Conservation (phyloP, 352 stramenopile genomes). For the Phytophthora uliginosa region DNA sequence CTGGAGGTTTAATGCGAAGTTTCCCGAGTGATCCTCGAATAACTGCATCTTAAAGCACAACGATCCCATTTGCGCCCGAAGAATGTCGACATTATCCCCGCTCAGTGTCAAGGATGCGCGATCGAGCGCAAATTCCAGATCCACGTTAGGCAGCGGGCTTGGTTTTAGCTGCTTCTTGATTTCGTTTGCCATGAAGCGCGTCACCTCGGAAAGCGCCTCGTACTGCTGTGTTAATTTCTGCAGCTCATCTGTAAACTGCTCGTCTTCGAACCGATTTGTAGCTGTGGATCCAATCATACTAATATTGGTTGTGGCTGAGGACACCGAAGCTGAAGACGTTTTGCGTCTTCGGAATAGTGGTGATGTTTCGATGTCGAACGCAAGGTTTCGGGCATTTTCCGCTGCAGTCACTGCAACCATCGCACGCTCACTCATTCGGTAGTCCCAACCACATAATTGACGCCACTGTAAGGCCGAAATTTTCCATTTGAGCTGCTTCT, state of each 20-base stretch:
- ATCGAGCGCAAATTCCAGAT: conserved; percentile 70
- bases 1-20: conserved; percentile 65
- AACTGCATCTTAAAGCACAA: conserved; percentile 76
- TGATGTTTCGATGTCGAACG: conserved; percentile 59
- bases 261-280: conserved; percentile 50
- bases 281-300: conserved; percentile 43
- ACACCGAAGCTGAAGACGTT: conserved; percentile 41
- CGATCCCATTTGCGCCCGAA: conserved; percentile 51
- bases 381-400: conserved; percentile 42
- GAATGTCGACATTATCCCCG: conserved; percentile 68
- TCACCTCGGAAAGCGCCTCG: conserved; percentile 52
- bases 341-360: conserved; percentile 49
- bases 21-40: conserved; percentile 77
- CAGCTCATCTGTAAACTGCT: conserved; percentile 60
- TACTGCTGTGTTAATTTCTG: conserved; percentile 56
- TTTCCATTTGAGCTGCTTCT: conserved; percentile 73
- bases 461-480: conserved; percentile 67
- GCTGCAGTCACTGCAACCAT: conserved; percentile 50
- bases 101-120: conserved; percentile 72
- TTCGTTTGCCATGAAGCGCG: conserved; percentile 45
- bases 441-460: conserved; percentile 66
- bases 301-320: conserved; percentile 48
- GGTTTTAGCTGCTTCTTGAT: conserved; percentile 48
- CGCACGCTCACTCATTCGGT: conserved; percentile 55
- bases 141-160: conserved; percentile 63